Percentiles rank a stretch among this genome's conserved stretches.
These are phyloP conservation scores for Vigna angularis DNA, from an alignment of 306 rosid species.

Conservation along the genomic window DNA sequence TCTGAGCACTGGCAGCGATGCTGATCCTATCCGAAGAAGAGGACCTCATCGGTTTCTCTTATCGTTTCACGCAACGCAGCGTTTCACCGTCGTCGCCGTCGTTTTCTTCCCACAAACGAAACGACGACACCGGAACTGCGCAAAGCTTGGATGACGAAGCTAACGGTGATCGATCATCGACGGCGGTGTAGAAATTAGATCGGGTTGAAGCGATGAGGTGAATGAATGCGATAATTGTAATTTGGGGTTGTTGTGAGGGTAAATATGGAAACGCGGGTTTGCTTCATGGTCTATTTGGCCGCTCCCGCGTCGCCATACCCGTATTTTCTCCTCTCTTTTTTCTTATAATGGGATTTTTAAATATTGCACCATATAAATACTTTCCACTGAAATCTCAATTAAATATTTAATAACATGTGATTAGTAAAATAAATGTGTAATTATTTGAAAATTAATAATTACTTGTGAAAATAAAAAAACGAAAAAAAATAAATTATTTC, in stretches of 20 bases:
- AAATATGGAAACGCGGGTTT: slow-evolving; percentile 37
- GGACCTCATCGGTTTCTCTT: slow-evolving; percentile 57
- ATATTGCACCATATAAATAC: no score
- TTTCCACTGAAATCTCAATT: no score
- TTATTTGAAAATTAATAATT: no score
- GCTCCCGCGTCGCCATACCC: not conserved
- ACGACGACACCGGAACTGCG: slow-evolving; percentile 28
- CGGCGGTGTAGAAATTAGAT: slow-evolving; percentile 45
- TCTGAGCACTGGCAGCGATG: slow-evolving; percentile 78
- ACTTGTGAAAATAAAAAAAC: no score
- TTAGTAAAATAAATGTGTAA: no score
- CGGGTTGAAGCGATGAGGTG: slow-evolving; percentile 29
- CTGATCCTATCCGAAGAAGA: slow-evolving; percentile 65
- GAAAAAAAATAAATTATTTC: no score
- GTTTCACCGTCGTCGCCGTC: slow-evolving; percentile 29
- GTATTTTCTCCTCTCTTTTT: not conserved
- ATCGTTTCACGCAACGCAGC: not conserved
- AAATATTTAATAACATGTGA: no score
- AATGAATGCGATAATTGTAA: slow-evolving; percentile 32
- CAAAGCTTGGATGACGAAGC: not conserved
- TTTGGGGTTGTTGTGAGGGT: slow-evolving; percentile 47
- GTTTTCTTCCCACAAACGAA: slow-evolving; percentile 11
- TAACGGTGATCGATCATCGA: slow-evolving; percentile 47
- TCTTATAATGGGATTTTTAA: no score
- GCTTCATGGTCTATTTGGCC: not conserved